phyloP scores from a whole-genome alignment of 73 alveolate genomes.

The Stentor roeselii region DNA sequence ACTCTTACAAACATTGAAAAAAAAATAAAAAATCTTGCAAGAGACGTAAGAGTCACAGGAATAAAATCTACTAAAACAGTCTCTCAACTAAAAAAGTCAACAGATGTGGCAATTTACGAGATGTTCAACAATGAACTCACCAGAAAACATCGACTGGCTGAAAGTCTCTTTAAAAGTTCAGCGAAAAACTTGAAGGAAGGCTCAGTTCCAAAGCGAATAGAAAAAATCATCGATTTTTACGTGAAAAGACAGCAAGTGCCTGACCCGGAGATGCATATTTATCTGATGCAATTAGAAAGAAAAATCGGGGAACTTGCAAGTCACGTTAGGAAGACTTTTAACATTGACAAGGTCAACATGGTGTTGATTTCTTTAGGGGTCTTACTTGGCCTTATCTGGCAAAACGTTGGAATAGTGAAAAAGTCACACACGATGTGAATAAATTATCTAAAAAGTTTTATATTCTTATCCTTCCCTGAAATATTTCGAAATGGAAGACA shows the following conservation, averaged over 20 bases:
- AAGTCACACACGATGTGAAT: too few species aligned
- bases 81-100: neutral
- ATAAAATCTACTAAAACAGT: neutral
- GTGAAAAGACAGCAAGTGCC: neutral
- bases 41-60: neutral
- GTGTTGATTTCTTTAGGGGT: too few species aligned
- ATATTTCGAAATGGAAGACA: conserved; percentile 29
- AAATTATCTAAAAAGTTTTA: too few species aligned
- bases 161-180: neutral
- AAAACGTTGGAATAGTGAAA: too few species aligned
- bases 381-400: too few species aligned
- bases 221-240: conserved; percentile 14
- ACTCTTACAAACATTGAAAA: neutral
- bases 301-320: neutral
- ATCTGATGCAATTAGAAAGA: neutral
- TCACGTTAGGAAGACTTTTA: neutral
- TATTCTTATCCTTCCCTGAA: too few species aligned
- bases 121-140: neutral
- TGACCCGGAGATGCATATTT: neutral
- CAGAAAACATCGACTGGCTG: neutral
- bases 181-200: neutral
- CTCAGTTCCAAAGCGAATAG: neutral
- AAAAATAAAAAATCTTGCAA: neutral
- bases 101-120: neutral
- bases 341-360: neutral